phyloP scores from a whole-genome alignment of 257 asterid genomes.

The Schizonepeta tenuifolia region DNA sequence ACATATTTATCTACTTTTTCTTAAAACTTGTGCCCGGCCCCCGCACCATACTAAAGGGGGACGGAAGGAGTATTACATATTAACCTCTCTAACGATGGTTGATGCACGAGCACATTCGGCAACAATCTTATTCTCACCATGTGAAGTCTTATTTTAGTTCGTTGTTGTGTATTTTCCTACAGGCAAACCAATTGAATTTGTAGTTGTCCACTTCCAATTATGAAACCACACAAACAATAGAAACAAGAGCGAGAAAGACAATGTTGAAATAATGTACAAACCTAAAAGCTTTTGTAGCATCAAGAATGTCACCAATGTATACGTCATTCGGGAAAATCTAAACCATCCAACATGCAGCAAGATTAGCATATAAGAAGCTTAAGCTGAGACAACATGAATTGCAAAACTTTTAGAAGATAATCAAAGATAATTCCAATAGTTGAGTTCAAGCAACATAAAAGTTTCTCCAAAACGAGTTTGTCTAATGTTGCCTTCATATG shows the following conservation, averaged over 20 bases:
- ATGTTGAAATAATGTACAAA: slow-evolving; percentile 32
- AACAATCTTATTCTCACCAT: background rate
- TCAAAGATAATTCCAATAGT: background rate
- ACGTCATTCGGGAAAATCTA: slow-evolving; percentile 92
- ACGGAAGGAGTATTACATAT: no score
- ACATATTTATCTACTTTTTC: no score
- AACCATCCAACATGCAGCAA: slow-evolving; percentile 33
- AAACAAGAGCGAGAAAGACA: slow-evolving; percentile 28
- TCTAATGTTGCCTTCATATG: slow-evolving; percentile 15
- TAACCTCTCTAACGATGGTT: background rate
- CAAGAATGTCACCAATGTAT: slow-evolving; percentile 65
- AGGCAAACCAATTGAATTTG: slow-evolving; percentile 19
- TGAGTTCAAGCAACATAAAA: background rate
- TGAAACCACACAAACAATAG: slow-evolving; percentile 7
- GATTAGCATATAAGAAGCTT: slow-evolving; percentile 2
- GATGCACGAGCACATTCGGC: background rate
- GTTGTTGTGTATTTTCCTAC: slow-evolving; percentile 14
- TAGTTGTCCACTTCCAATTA: slow-evolving; percentile 11
- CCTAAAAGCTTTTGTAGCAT: slow-evolving; percentile 73
- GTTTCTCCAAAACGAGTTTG: background rate
- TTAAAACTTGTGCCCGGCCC: no score
- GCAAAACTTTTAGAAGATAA: background rate
- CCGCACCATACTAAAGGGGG: no score
- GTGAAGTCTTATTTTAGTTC: background rate
- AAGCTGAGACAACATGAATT: background rate